phyloP scores from a whole-genome alignment of 2,329 filamentous ascomycete species.

The Scytalidium lignicola region DNA sequence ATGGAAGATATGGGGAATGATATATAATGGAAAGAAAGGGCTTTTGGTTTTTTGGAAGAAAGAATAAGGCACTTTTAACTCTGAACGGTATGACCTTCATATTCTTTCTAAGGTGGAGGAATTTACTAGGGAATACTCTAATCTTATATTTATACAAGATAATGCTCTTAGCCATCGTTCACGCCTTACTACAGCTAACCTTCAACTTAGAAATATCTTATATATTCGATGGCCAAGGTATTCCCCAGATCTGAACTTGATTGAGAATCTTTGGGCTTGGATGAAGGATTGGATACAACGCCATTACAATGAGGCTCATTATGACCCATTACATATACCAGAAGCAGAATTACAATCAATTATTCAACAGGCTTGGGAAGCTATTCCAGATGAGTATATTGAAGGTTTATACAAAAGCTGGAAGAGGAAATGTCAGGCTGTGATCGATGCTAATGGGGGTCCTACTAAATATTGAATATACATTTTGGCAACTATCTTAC shows the following conservation, averaged over 20 bases:
- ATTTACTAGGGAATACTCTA: no score
- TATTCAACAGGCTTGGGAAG: slow-evolving; percentile 7
- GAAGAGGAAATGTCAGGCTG: slow-evolving; percentile 7
- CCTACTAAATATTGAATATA: slow-evolving; percentile 6
- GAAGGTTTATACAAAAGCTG: slow-evolving; percentile 2
- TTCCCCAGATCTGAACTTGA: slow-evolving; percentile 9
- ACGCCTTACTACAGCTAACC: not conserved
- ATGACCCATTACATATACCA: slow-evolving; percentile 1
- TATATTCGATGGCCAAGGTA: slow-evolving; percentile 5
- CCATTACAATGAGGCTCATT: slow-evolving; percentile 2
- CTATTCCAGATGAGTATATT: slow-evolving; percentile 6
- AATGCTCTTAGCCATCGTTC: slow-evolving; percentile 2
- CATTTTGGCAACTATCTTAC: no score
- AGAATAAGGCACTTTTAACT: slow-evolving; percentile 6
- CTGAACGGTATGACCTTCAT: slow-evolving; percentile 1
- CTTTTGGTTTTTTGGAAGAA: slow-evolving; percentile 6
- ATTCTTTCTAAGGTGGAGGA: not conserved
- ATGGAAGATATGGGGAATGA: slow-evolving; percentile 8
- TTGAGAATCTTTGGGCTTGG: slow-evolving; percentile 9
- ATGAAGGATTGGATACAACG: slow-evolving; percentile 10
- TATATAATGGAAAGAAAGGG: slow-evolving; percentile 2
- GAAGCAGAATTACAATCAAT: slow-evolving; percentile 1
- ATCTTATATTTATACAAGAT: slow-evolving; percentile 6
- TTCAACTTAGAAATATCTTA: not conserved
- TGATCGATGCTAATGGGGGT: slow-evolving; percentile 7